phyloP scores from a whole-genome alignment of 768 basidiomycete genomes.

The Boletellus ananas region DNA sequence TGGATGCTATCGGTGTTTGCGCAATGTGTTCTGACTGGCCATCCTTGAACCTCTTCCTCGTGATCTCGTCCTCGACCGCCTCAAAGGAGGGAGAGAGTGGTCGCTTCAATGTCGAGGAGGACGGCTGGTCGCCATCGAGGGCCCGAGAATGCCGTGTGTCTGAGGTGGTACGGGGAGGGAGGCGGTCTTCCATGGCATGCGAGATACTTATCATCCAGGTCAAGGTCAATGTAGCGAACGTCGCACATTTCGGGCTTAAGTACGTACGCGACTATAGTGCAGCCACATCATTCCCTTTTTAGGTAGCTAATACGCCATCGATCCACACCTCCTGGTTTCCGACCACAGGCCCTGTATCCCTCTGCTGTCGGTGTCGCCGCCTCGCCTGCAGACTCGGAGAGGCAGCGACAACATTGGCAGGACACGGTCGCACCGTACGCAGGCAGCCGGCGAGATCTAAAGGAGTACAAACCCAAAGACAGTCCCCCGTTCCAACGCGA shows the following conservation, averaged over 20 bases:
- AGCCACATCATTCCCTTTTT: conserved; percentile 26
- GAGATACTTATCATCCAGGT: conserved; percentile 14
- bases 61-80: conserved; percentile 41
- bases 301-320: conserved; percentile 14
- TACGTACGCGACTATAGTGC: conserved; percentile 15
- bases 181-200: conserved; percentile 18
- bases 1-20: conserved; percentile 11
- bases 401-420: conserved; percentile 37
- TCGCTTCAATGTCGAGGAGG: conserved; percentile 47
- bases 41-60: conserved; percentile 61
- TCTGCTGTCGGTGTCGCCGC: conserved; percentile 47
- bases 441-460: conserved; percentile 62
- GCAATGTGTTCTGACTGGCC: conserved; percentile 26
- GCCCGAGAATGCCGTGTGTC: conserved; percentile 5
- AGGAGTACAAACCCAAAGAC: conserved; percentile 21
- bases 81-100: conserved; percentile 60
- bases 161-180: neutral
- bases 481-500: too few species aligned
- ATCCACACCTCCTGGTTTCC: too few species aligned
- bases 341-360: too few species aligned
- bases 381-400: conserved; percentile 29
- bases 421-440: conserved; percentile 61
- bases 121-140: conserved; percentile 9
- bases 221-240: conserved; percentile 13
- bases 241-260: conserved; percentile 21